A percentile compares a stretch with the other conserved stretches of the same genome.
Evolutionary conservation across 192 early-diverging fungal species (phyloP).

Genomic region (Radiomyces spectabilis): DNA sequence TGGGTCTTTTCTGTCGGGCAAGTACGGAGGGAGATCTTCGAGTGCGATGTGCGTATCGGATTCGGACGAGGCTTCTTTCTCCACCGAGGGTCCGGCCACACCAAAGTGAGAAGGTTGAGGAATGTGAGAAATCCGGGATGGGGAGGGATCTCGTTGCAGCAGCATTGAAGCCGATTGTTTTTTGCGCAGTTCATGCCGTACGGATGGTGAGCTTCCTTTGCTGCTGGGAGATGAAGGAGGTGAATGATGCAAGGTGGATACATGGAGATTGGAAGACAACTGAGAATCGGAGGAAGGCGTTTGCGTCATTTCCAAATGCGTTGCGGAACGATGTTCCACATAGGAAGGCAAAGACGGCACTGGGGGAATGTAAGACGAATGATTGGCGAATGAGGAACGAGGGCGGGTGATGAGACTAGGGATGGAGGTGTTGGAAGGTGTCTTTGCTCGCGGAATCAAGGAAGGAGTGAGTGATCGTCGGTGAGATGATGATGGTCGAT

Average conservation of each 20-base stretch:
- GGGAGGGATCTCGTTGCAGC: no score
- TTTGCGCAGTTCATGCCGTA: background rate
- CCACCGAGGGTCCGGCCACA: no score
- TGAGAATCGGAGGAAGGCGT: background rate
- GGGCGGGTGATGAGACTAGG: slow-evolving; percentile 8
- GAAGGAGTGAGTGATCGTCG: slow-evolving; percentile 22
- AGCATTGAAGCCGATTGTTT: no score
- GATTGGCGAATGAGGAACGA: slow-evolving; percentile 5
- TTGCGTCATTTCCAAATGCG: background rate
- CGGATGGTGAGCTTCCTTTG: background rate
- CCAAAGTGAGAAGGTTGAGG: no score
- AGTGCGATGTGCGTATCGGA: slow-evolving; percentile 13
- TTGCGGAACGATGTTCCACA: background rate
- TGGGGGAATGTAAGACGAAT: background rate
- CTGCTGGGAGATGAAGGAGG: background rate
- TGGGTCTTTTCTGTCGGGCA: slow-evolving; percentile 33
- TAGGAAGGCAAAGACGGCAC: slow-evolving; percentile 1
- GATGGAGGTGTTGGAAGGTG: slow-evolving; percentile 3
- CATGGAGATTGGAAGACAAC: background rate
- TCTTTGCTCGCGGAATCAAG: slow-evolving; percentile 28
- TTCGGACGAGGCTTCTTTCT: no score
- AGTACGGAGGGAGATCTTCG: slow-evolving; percentile 30
- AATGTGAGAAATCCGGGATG: no score
- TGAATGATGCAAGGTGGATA: background rate
- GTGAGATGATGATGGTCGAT: slow-evolving; percentile 1